Conservation (phyloP, 495 filamentous ascomycete species). For the Neurospora pannonica region DNA sequence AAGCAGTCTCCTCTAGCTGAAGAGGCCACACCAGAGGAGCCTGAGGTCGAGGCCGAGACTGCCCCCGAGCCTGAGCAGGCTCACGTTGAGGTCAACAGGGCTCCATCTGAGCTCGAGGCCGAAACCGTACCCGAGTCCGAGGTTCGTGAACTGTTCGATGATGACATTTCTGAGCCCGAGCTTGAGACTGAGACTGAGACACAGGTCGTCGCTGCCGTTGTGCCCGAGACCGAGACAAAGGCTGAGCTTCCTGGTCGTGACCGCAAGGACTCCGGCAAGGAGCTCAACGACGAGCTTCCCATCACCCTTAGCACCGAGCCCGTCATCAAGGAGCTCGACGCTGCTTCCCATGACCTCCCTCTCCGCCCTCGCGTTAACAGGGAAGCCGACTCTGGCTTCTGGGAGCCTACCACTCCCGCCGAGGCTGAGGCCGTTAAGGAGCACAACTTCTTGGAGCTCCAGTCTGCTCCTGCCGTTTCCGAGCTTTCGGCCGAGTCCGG, state of each 20-base stretch:
- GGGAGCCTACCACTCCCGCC: slow-evolving; percentile 13
- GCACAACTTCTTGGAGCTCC: not conserved
- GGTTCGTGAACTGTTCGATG: not conserved
- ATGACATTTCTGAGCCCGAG: not conserved
- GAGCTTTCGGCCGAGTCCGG: slow-evolving; percentile 12
- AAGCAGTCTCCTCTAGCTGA: not conserved
- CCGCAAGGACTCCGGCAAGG: slow-evolving; percentile 21
- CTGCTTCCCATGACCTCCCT: slow-evolving; percentile 6
- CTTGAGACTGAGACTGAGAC: not conserved
- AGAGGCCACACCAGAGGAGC: not conserved
- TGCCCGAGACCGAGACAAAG: not conserved
- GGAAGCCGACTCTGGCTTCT: slow-evolving; percentile 26
- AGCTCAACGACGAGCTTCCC: slow-evolving; percentile 11
- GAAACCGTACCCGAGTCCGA: slow-evolving; percentile 4
- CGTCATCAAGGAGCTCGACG: slow-evolving; percentile 5
- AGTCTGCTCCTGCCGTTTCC: slow-evolving; percentile 7
- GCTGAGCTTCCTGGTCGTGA: slow-evolving; percentile 1
- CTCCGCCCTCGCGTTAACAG: slow-evolving; percentile 7
- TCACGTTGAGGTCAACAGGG: not conserved
- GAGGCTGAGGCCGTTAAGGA: slow-evolving; percentile 11
- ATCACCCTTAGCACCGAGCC: slow-evolving; percentile 11
- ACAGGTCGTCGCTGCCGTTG: not conserved
- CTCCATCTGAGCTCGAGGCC: slow-evolving; percentile 17
- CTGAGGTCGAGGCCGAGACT: slow-evolving; percentile 1
- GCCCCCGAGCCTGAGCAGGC: not conserved